Evolutionary conservation across 176 grass and related monocot species (phyloP).

Genomic region (Aechmea fasciata): DNA sequence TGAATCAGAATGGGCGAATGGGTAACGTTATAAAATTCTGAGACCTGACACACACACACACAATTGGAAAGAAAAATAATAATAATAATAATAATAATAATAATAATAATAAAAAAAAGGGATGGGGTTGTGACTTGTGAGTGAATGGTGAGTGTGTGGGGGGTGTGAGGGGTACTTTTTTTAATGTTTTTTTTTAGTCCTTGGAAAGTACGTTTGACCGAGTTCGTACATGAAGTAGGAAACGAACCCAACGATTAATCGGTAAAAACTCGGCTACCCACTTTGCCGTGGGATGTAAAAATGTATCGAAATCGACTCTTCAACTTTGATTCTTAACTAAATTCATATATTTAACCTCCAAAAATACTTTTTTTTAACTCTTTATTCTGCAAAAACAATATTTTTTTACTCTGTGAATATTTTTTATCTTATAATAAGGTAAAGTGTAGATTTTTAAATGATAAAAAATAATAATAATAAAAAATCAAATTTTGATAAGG

Average conservation of each 20-base stretch:
- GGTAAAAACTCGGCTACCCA: not conserved
- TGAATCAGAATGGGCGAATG: not conserved
- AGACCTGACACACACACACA: not conserved
- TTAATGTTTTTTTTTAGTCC: not conserved
- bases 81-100: no score
- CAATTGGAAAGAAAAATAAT: no score
- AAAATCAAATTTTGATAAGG: no score
- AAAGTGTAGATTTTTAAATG: no score
- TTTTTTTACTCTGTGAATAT: no score
- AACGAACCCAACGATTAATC: not conserved
- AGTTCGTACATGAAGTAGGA: not conserved
- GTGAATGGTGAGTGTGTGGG: not conserved
- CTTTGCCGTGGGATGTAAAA: not conserved
- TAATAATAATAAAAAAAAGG: not conserved
- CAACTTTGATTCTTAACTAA: no score
- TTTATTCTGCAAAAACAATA: no score
- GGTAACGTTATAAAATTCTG: not conserved
- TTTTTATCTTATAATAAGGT: no score
- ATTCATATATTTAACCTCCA: no score
- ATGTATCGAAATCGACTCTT: not conserved
- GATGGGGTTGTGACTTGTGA: not conserved
- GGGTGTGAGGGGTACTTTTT: no score
- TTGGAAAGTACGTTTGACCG: constrained; percentile 4
- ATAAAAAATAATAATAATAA: no score
- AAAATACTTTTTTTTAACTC: no score